Conservation (phyloP, 352 stramenopile species). For the Phytopythium oedochilum region DNA sequence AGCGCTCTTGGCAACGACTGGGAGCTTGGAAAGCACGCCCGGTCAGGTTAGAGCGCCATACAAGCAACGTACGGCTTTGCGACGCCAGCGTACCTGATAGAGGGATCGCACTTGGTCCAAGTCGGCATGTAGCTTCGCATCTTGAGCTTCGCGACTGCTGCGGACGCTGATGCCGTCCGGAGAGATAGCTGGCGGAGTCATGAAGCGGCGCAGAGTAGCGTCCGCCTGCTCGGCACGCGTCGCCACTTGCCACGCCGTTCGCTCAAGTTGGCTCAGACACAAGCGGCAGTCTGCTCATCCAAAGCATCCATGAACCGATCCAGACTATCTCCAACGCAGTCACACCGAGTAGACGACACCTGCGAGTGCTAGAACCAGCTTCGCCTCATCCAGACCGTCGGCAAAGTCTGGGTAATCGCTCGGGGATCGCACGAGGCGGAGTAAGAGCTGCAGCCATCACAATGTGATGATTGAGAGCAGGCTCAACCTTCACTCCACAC, state of each 20-base stretch:
- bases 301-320: neutral
- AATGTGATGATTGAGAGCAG: too few relatives aligned
- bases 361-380: constrained; percentile 37
- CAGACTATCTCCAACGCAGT: too few relatives aligned
- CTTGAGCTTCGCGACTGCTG: constrained; percentile 8
- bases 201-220: neutral
- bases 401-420: constrained; percentile 40
- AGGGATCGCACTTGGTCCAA: constrained; percentile 23
- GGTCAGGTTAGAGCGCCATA: neutral
- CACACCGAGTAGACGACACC: too few relatives aligned
- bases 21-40: constrained; percentile 10
- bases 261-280: constrained; percentile 23
- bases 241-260: constrained; percentile 20
- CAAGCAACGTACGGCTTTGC: neutral
- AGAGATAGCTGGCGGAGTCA: neutral
- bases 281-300: constrained; percentile 17
- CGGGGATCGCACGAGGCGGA: constrained; percentile 17
- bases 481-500: too few relatives aligned
- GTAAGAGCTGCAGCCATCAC: constrained; percentile 18
- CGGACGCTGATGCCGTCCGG: neutral
- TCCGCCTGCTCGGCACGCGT: neutral
- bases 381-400: constrained; percentile 23
- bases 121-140: constrained; percentile 13
- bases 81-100: constrained; percentile 20
- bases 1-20: constrained; percentile 23